Conservation (phyloP, 2,329 filamentous ascomycete genomes). For the Monilinia vaccinii-corymbosi region DNA sequence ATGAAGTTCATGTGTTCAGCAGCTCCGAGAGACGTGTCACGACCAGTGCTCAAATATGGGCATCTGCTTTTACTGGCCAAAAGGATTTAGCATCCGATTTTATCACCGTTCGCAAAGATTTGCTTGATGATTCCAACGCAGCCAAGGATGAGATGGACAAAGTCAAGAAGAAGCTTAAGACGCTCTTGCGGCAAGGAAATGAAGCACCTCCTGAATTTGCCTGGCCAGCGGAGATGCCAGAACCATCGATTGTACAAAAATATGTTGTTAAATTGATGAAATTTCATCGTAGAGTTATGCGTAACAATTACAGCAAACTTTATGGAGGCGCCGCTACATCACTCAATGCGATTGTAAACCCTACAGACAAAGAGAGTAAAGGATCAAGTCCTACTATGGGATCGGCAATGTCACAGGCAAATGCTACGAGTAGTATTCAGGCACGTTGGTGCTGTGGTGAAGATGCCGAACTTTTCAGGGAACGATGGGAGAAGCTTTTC, state of each 20-base stretch:
- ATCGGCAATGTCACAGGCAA: constrained; percentile 48
- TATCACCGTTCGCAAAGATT: constrained; percentile 85
- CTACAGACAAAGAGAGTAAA: constrained; percentile 31
- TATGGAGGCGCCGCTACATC: constrained; percentile 57
- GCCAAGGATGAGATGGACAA: constrained; percentile 99
- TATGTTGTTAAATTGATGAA: constrained; percentile 95
- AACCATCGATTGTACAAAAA: constrained; percentile 85
- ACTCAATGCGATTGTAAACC: constrained; percentile 47
- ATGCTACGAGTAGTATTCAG: constrained; percentile 64
- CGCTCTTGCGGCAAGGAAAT: constrained; percentile 81
- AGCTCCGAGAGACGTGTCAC: constrained; percentile 92
- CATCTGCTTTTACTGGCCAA: constrained; percentile 76
- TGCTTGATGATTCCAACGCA: constrained; percentile 94
- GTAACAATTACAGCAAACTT: constrained; percentile 80
- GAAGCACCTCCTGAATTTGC: constrained; percentile 91
- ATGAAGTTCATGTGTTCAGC: constrained; percentile 90
- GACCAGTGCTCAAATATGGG: constrained; percentile 94
- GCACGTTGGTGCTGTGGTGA: constrained; percentile 93
- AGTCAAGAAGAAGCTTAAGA: constrained; percentile 98
- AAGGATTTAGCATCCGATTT: constrained; percentile 79
- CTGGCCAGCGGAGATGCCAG: constrained; percentile 93
- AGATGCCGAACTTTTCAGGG: constrained; percentile 87
- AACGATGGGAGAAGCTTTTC: constrained; percentile 98
- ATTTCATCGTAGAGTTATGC: constrained; percentile 92
- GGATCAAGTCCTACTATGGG: constrained; percentile 32